Base-by-base conservation (phyloP, 495 filamentous ascomycete genomes). In the Penicillium canariense region DNA sequence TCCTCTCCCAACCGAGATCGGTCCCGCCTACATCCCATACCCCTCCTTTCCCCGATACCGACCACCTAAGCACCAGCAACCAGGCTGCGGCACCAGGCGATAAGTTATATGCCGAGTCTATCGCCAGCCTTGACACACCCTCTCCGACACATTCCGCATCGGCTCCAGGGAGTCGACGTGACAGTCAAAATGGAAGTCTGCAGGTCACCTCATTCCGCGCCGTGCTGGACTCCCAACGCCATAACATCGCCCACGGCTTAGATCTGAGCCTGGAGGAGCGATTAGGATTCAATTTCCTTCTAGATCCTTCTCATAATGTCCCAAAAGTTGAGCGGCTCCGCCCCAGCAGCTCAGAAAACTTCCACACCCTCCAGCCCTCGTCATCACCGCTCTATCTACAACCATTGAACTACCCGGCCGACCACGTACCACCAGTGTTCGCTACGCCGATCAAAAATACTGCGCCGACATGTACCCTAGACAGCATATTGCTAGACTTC, bases 401-500 rank as follows among this genome's bases (percentile, higher is more conserved):
- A 38, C 54, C 60, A 35, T 48, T 64, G 23, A 62, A 58, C 22
- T 55, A 59, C 32, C 39, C 62, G 18, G 38, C 59, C 9, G 68
- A 72, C 10, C 61, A 68, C 26, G 32, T 51, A 4, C 36, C 57
- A 5, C 56, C 70, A 17, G 68, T 77, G 23, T 69, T 72, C 59
- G 54, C 76, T 26, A 75, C 74, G 10, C 80, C 84, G 9, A 74
- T 88, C 30, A 75, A 75, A 31, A 87, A 88, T 56, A 72, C 77
- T 14, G 61, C 76, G 7, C 79, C 89, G 2, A 87, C 84, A 6
- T 91, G 87, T 65, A 79, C 88, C 0, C 75, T 94, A 7, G 90
- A 94, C 63, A 75, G 66, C 51, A 77, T 96, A 25, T 74, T 96
- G 39, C 73, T 90, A n/a, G 83, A 90, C 59, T 93, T 92, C 63